These are phyloP conservation scores for Podospora didyma DNA, from an alignment of 495 filamentous ascomycete species.

Conservation along the genomic window DNA sequence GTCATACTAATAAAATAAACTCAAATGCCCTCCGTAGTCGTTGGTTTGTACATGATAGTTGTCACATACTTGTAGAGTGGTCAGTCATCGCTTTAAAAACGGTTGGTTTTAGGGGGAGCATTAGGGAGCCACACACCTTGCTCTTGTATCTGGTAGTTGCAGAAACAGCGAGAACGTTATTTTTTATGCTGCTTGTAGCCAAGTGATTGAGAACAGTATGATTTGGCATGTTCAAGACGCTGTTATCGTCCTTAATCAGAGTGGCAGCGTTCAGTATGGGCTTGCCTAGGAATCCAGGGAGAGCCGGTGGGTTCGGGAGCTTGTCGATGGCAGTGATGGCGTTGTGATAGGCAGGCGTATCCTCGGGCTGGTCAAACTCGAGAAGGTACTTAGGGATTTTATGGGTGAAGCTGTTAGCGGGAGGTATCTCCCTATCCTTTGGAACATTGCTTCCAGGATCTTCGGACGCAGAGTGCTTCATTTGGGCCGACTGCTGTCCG, in stretches of 20 bases:
- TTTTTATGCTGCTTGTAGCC: conserved; percentile 98
- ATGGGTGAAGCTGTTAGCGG: conserved; percentile 49
- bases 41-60: conserved; percentile 96
- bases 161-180: conserved; percentile 91
- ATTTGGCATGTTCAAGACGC: conserved; percentile 91
- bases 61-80: conserved; percentile 76
- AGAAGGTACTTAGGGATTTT: conserved; percentile 79
- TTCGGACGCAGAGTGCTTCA: conserved; percentile 25
- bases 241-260: conserved; percentile 94
- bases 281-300: conserved; percentile 90
- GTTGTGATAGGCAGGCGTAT: conserved; percentile 62
- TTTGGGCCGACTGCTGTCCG: conserved; percentile 24
- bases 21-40: conserved; percentile 32
- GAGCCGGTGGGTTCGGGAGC: conserved; percentile 74
- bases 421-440: conserved; percentile 38
- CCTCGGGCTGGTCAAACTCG: conserved; percentile 81
- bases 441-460: conserved; percentile 37
- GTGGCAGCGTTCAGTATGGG: conserved; percentile 88
- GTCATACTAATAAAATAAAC: not conserved
- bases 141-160: conserved; percentile 94
- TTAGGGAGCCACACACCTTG: conserved; percentile 57
- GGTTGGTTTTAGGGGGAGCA: not conserved
- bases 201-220: conserved; percentile 96
- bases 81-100: conserved; percentile 6
- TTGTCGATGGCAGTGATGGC: conserved; percentile 66